These are phyloP conservation scores for Aspergillus jensenii DNA, from an alignment of 2,329 filamentous ascomycete genomes.

Conservation along the genomic window DNA sequence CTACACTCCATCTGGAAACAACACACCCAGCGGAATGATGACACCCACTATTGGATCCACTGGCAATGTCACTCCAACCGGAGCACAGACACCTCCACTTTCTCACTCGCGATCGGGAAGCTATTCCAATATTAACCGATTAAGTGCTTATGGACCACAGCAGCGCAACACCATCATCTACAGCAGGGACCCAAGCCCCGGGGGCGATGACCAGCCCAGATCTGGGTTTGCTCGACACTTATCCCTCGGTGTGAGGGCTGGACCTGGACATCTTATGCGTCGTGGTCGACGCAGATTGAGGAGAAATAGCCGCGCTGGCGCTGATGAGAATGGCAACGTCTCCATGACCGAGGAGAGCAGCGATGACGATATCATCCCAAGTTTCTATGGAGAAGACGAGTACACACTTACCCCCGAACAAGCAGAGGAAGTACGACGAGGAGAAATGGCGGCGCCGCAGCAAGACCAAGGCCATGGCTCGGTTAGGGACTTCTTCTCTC, in stretches of 20 bases:
- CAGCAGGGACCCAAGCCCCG: conserved; percentile 38
- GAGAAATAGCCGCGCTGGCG: conserved; percentile 25
- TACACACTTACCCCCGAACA: conserved; percentile 38
- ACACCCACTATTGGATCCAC: conserved; percentile 36
- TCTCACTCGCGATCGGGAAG: conserved; percentile 31
- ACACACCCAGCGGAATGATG: conserved; percentile 42
- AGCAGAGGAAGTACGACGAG: conserved; percentile 30
- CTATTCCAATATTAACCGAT: conserved; percentile 29
- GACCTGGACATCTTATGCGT: conserved; percentile 38
- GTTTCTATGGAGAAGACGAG: conserved; percentile 41
- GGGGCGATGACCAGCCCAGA: conserved; percentile 28
- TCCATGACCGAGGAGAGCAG: conserved; percentile 35
- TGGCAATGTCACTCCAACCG: conserved; percentile 44
- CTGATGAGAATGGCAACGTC: conserved; percentile 30
- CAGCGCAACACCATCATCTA: conserved; percentile 42
- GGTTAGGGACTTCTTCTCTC: conserved; percentile 17
- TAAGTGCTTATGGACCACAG: conserved; percentile 36
- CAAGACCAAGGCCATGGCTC: conserved; percentile 18
- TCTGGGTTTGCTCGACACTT: conserved; percentile 37
- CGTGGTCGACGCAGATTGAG: conserved; percentile 29
- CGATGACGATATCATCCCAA: conserved; percentile 39
- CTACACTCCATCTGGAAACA: conserved; percentile 43
- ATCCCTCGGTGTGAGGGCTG: conserved; percentile 41
- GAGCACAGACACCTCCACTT: conserved; percentile 37
- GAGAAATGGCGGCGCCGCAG: conserved; percentile 19